phyloP scores from a whole-genome alignment of 1,284 basidiomycete genomes.

The Pyrrhoderma noxium region DNA sequence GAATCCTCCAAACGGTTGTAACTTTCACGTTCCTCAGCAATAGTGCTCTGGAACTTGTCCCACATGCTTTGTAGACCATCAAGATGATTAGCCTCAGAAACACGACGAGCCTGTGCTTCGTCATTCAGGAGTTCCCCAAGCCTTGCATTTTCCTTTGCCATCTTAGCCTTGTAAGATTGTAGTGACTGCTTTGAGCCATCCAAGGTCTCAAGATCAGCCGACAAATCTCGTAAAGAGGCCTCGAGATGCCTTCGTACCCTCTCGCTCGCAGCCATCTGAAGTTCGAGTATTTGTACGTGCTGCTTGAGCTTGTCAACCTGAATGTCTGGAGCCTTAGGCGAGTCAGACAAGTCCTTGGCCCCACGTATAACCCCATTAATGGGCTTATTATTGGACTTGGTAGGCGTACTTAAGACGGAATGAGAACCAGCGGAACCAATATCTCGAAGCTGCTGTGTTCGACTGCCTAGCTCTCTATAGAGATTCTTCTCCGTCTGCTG shows the following conservation, averaged over 20 bases:
- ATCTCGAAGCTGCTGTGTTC: slow-evolving; percentile 22
- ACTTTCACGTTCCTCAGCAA: slow-evolving; percentile 52
- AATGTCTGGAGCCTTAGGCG: slow-evolving; percentile 38
- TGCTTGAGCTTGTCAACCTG: slow-evolving; percentile 52
- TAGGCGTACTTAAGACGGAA: slow-evolving; percentile 33
- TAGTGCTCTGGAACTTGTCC: slow-evolving; percentile 60
- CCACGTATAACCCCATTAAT: slow-evolving; percentile 31
- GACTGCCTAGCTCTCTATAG: slow-evolving; percentile 45
- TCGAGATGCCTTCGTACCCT: slow-evolving; percentile 64
- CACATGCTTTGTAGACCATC: slow-evolving; percentile 62
- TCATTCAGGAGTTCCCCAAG: slow-evolving; percentile 53
- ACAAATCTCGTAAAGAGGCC: slow-evolving; percentile 52
- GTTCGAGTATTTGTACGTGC: slow-evolving; percentile 60
- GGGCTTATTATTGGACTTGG: slow-evolving; percentile 32
- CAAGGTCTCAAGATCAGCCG: slow-evolving; percentile 54
- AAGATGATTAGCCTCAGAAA: slow-evolving; percentile 54
- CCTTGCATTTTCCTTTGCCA: slow-evolving; percentile 53
- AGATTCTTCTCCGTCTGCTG: slow-evolving; percentile 58
- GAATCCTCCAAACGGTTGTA: slow-evolving; percentile 62
- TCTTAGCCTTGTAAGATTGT: slow-evolving; percentile 47
- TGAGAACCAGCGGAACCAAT: slow-evolving; percentile 28
- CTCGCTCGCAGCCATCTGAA: slow-evolving; percentile 62
- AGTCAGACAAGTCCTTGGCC: slow-evolving; percentile 31
- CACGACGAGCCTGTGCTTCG: slow-evolving; percentile 56
- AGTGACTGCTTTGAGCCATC: slow-evolving; percentile 62